phyloP scores from a whole-genome alignment of 2,329 filamentous ascomycete genomes.

The Sclerotinia sclerotiorum region DNA sequence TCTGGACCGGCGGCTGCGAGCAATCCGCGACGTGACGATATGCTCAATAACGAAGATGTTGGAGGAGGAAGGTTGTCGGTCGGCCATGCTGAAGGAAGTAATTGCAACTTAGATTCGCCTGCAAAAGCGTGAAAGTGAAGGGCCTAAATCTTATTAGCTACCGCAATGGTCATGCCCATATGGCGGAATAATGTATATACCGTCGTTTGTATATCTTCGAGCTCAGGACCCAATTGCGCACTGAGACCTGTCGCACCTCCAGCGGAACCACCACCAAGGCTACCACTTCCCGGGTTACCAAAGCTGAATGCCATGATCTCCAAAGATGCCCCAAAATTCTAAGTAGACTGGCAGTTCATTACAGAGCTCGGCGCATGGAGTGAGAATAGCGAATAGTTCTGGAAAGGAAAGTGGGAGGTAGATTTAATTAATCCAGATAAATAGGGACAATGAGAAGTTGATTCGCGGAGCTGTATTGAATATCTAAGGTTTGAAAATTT shows the following conservation, averaged over 20 bases:
- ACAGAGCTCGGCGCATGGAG: constrained; percentile 35
- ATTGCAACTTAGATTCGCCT: constrained; percentile 77
- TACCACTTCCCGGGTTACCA: constrained; percentile 48
- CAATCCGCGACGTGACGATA: constrained; percentile 77
- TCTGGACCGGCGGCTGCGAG: constrained; percentile 87
- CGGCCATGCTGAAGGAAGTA: constrained; percentile 77
- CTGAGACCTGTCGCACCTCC: constrained; percentile 43
- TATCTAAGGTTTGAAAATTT: neutral
- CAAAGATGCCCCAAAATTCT: constrained; percentile 43
- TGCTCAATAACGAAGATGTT: constrained; percentile 78
- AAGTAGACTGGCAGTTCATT: constrained; percentile 41
- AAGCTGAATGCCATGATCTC: constrained; percentile 66
- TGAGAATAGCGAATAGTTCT: constrained; percentile 26
- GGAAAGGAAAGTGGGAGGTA: neutral
- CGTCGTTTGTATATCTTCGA: constrained; percentile 80
- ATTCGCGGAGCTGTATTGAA: neutral
- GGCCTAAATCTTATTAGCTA: constrained; percentile 47
- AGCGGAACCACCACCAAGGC: constrained; percentile 47
- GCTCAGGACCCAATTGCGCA: constrained; percentile 59
- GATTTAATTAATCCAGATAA: constrained; percentile 11
- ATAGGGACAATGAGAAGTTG: neutral
- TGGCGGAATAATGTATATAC: constrained; percentile 47
- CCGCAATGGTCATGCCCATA: neutral
- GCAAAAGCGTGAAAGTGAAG: constrained; percentile 80
- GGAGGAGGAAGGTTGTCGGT: constrained; percentile 62